These are phyloP conservation scores for Austroboletus festivus DNA, from an alignment of 768 basidiomycete genomes.

Conservation along the genomic window DNA sequence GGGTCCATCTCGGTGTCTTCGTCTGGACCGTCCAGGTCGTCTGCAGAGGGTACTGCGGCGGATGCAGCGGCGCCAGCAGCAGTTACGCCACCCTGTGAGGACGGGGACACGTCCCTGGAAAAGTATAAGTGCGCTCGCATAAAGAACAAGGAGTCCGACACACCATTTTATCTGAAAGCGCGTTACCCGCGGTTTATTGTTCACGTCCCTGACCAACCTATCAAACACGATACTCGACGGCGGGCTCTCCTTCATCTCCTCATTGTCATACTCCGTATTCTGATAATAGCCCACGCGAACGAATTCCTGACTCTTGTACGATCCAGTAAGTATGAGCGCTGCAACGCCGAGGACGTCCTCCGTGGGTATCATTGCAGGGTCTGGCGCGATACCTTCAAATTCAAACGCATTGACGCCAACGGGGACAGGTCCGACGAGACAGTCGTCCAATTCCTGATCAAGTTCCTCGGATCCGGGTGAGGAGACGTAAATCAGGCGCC, in stretches of 20 bases:
- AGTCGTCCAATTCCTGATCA: conserved; percentile 97
- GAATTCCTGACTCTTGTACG: conserved; percentile 96
- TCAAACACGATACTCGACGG: conserved; percentile 72
- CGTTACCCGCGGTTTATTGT: conserved; percentile 89
- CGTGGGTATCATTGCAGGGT: conserved; percentile 77
- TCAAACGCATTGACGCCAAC: conserved; percentile 97
- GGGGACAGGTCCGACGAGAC: conserved; percentile 96
- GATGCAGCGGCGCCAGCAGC: conserved; percentile 64
- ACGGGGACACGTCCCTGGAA: conserved; percentile 61
- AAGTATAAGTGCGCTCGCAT: background rate
- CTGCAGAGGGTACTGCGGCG: conserved; percentile 70
- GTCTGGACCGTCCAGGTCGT: conserved; percentile 53
- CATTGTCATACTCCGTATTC: conserved; percentile 97
- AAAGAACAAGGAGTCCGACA: conserved; percentile 21
- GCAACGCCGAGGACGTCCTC: conserved; percentile 95
- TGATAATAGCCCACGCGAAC: conserved; percentile 99
- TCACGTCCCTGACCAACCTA: conserved; percentile 81
- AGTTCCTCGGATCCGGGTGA: conserved; percentile 87
- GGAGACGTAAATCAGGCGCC: conserved; percentile 96
- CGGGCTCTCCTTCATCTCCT: conserved; percentile 79
- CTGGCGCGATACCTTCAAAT: conserved; percentile 85
- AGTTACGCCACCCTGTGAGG: conserved; percentile 41
- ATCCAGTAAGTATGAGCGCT: conserved; percentile 94
- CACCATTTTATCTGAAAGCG: conserved; percentile 88
- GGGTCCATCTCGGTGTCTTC: conserved; percentile 22